Evolutionary conservation across 2,329 filamentous ascomycete genomes (phyloP), one percentile per base, ranked within the genome.

Genomic region (Chaetomiaceae sp.): DNA sequence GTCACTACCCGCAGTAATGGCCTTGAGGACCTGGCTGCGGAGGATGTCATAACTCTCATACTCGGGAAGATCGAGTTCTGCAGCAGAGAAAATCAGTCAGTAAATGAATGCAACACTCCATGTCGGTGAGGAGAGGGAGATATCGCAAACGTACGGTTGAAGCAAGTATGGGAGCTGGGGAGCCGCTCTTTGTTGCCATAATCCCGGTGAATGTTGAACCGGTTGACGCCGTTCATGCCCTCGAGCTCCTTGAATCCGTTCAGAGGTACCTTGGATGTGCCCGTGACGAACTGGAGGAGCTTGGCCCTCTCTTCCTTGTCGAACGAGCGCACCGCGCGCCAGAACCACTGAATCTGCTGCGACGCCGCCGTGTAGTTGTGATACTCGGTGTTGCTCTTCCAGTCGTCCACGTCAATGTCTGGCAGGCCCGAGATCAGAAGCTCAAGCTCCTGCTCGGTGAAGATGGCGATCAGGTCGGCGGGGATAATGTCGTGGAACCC

Each of bases 191-290:
- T 97, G 75, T 87, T 92, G 62, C 92, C 91, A 71, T 95, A 96
- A 70, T 97, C 93, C 58, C 93, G 89, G 67, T 99, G 93, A 57
- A 99, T 97, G 69, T 97, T 99, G 83, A 99, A 99, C 58, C 89
- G 85, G 70, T 87, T 96, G 68, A 97, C 85, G 34, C 93, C 93
- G 65, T 99, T 97, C 93, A 99, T 99, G 59, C 93, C 95, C 73
- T 99, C 95, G 6, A 99, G 81, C 70, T 99, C 93, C 73, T 96
- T 96, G 79, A 99, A 99, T 12, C 93, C 93, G 62, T 99, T 99
- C 44, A 99, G 82, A 34, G 93, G 93, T 41, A 99, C 95, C 73
- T 99, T 99, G 68, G 88, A 95, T 16, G 95, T 99, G 67, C 93
- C 93, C 1, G 95, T 99, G 59, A 99, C 93, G 68, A 99, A 99